A percentile compares a stretch with the other conserved stretches of the same genome.
phyloP scores from a whole-genome alignment of 1,139 yeast species.

The Taphrina populina region DNA sequence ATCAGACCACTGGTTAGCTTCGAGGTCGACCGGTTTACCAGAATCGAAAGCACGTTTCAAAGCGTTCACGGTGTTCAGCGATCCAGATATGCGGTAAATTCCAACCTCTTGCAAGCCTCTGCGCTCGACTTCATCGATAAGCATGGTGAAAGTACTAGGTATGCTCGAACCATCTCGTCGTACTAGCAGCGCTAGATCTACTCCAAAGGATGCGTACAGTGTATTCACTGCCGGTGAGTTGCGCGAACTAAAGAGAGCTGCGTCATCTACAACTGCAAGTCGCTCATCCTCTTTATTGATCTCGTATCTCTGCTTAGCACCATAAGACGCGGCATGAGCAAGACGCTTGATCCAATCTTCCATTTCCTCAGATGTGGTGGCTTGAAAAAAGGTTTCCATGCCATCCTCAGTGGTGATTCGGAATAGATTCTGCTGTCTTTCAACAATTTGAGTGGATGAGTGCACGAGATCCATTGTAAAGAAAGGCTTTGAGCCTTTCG shows the following conservation, averaged over 20 bases:
- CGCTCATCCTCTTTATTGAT: slow-evolving; percentile 43
- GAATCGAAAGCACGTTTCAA: slow-evolving; percentile 73
- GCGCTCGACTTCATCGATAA: slow-evolving; percentile 72
- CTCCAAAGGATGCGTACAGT: slow-evolving; percentile 65
- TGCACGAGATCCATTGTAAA: slow-evolving; percentile 29
- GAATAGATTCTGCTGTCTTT: slow-evolving; percentile 51
- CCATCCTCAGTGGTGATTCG: slow-evolving; percentile 59
- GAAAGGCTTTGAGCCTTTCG: slow-evolving; percentile 26
- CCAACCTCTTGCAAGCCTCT: slow-evolving; percentile 86
- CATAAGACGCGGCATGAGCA: slow-evolving; percentile 49
- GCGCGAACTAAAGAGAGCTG: slow-evolving; percentile 26
- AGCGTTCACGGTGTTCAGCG: slow-evolving; percentile 71
- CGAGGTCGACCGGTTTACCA: slow-evolving; percentile 64
- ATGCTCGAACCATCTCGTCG: slow-evolving; percentile 62
- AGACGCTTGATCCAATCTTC: slow-evolving; percentile 68
- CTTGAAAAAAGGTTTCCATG: slow-evolving; percentile 68
- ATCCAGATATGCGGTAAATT: slow-evolving; percentile 85
- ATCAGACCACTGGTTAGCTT: slow-evolving; percentile 70
- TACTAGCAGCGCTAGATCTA: slow-evolving; percentile 57
- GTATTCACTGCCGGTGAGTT: slow-evolving; percentile 8
- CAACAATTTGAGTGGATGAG: slow-evolving; percentile 34
- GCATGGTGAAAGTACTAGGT: slow-evolving; percentile 65
- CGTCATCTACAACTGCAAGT: slow-evolving; percentile 1
- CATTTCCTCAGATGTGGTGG: slow-evolving; percentile 61
- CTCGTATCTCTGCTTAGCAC: slow-evolving; percentile 47